Evolutionary conservation across 2,329 filamentous ascomycete genomes (phyloP).

Genomic region (Pseudocercospora cruenta): DNA sequence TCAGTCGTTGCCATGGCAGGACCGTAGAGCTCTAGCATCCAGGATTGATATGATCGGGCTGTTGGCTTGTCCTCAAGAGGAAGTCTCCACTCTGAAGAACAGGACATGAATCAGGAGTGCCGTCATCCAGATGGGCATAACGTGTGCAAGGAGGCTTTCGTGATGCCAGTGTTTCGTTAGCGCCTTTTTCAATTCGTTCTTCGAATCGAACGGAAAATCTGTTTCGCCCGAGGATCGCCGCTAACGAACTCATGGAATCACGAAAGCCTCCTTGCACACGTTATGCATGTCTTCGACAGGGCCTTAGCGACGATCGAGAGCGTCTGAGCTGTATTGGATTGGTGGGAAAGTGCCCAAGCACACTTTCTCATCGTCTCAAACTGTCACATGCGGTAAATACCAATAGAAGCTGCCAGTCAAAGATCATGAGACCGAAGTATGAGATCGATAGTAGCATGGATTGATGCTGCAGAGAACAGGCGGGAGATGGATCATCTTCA

Average conservation of each 20-base stretch:
- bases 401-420: slow-evolving; percentile 3
- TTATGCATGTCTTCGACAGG: slow-evolving; percentile 1
- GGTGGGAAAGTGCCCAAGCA: neutral
- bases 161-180: no score
- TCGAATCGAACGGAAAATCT: no score
- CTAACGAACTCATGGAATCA: no score
- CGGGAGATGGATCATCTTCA: slow-evolving; percentile 6
- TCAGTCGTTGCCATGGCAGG: slow-evolving; percentile 5
- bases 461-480: neutral
- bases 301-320: neutral
- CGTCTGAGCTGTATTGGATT: neutral
- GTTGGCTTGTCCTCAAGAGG: slow-evolving; percentile 3
- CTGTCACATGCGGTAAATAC: neutral
- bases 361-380: slow-evolving; percentile 1
- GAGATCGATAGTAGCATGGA: neutral
- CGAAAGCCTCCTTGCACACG: no score
- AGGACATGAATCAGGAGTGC: slow-evolving; percentile 3
- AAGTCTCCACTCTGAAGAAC: neutral
- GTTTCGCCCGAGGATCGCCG: no score
- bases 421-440: slow-evolving; percentile 4
- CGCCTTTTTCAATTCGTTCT: no score
- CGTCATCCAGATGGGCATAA: slow-evolving; percentile 3
- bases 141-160: no score
- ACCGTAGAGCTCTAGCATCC: neutral
- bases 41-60: slow-evolving; percentile 5